phyloP scores from a whole-genome alignment of 2,329 filamentous ascomycete species.

The Aspergillus versicolor region DNA sequence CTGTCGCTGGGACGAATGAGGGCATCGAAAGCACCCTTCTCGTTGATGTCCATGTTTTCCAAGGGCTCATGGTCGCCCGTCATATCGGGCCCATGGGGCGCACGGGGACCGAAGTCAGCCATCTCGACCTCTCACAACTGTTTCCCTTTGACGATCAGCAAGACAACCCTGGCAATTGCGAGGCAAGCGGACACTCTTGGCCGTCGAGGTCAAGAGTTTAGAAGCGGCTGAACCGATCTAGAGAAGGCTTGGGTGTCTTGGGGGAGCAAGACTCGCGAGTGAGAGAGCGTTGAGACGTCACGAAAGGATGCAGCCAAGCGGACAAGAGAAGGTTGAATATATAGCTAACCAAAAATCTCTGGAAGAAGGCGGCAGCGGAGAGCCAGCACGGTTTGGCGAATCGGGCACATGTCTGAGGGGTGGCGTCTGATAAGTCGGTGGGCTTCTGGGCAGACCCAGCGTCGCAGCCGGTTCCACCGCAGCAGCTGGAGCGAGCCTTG shows the following conservation, averaged over 20 bases:
- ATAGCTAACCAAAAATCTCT: constrained; percentile 19
- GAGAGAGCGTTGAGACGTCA: constrained; percentile 17
- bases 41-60: constrained; percentile 56
- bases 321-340: constrained; percentile 18
- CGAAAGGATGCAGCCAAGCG: constrained; percentile 24
- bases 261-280: constrained; percentile 3
- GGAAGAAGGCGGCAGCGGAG: constrained; percentile 14
- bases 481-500: background rate
- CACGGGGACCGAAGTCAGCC: constrained; percentile 41
- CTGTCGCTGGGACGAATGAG: constrained; percentile 86
- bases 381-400: constrained; percentile 15
- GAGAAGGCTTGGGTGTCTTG: constrained; percentile 8
- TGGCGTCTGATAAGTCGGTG: constrained; percentile 22
- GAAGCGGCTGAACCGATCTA: constrained; percentile 11
- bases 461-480: constrained; percentile 11
- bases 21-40: constrained; percentile 68
- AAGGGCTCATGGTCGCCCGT: constrained; percentile 43
- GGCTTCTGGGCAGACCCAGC: constrained; percentile 13
- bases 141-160: background rate
- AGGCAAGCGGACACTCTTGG: constrained; percentile 14
- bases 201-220: constrained; percentile 12
- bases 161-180: background rate
- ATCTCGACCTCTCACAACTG: constrained; percentile 22
- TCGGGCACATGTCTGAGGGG: constrained; percentile 22
- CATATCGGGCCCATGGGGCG: constrained; percentile 51